Conservation (phyloP, 129 eudicot species). For the Kitagawia praeruptora region DNA sequence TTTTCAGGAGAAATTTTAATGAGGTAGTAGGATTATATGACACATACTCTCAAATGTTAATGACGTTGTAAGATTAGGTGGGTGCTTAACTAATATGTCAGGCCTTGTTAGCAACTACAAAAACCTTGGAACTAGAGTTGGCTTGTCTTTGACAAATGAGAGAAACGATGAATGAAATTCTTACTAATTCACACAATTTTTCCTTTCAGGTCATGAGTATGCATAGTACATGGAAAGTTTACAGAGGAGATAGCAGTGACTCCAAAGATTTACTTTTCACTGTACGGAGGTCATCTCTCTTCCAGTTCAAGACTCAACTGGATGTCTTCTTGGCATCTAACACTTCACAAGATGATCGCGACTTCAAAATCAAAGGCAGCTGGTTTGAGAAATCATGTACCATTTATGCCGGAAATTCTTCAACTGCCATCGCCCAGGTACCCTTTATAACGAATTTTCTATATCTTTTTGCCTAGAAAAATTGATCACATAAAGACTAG, state of each 20-base stretch:
- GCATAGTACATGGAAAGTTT: constrained; percentile 33
- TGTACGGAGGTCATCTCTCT: constrained; percentile 18
- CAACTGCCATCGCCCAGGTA: constrained; percentile 25
- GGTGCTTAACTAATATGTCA: too few relatives aligned
- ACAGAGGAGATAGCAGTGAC: constrained; percentile 28
- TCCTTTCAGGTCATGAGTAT: constrained; percentile 15
- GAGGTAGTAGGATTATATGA: too few relatives aligned
- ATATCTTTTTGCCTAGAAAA: too few relatives aligned
- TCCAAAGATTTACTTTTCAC: constrained; percentile 22
- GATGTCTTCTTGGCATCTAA: constrained; percentile 26
- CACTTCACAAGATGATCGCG: constrained; percentile 4
- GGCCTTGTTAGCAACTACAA: too few relatives aligned
- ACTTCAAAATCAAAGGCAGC: constrained; percentile 31
- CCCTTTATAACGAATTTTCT: not conserved
- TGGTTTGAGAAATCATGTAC: constrained; percentile 30
- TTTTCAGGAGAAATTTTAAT: too few relatives aligned
- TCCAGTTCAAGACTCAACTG: constrained; percentile 24
- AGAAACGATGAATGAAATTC: too few relatives aligned
- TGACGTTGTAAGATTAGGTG: too few relatives aligned
- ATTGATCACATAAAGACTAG: too few relatives aligned
- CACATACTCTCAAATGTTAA: too few relatives aligned
- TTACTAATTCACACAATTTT: not conserved
- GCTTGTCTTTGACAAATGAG: too few relatives aligned
- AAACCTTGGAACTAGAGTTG: too few relatives aligned
- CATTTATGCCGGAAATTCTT: constrained; percentile 8